A percentile compares a stretch with the other conserved stretches of the same genome.
Evolutionary conservation across 2,329 filamentous ascomycete species (phyloP).

Genomic region (Neofusicoccum parvum): DNA sequence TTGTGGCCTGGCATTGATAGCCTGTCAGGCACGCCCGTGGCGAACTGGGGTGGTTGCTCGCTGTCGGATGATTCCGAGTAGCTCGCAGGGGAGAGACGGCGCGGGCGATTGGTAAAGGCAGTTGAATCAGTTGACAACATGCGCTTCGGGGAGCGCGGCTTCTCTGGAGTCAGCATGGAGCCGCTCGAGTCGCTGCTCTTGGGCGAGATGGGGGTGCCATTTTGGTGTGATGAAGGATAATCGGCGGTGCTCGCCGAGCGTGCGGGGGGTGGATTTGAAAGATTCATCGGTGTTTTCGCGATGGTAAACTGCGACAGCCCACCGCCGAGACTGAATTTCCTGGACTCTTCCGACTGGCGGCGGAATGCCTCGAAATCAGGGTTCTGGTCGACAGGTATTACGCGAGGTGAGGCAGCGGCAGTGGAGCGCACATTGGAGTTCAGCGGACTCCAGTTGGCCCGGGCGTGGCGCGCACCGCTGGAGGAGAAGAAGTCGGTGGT

Average conservation of each 20-base stretch:
- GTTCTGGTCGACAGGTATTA: conserved; percentile 73
- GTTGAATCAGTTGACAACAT: conserved; percentile 49
- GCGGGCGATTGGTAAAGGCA: conserved; percentile 44
- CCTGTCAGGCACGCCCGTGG: conserved; percentile 29
- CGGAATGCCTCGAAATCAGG: conserved; percentile 81
- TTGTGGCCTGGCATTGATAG: conserved; percentile 33
- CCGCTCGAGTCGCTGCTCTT: conserved; percentile 13
- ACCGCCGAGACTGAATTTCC: conserved; percentile 47
- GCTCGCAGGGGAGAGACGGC: conserved; percentile 51
- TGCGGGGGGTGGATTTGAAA: conserved; percentile 1
- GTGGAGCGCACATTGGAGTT: conserved; percentile 73
- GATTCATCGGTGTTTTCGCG: not conserved
- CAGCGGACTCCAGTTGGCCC: conserved; percentile 74
- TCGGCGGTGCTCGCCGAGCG: conserved; percentile 1
- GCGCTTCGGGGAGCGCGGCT: conserved; percentile 51
- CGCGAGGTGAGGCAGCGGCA: conserved; percentile 66
- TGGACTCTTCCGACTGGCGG: conserved; percentile 67
- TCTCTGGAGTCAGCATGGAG: conserved; percentile 3
- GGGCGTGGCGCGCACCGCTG: conserved; percentile 58
- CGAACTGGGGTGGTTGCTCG: conserved; percentile 38
- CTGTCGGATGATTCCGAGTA: conserved; percentile 34
- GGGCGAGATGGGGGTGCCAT: conserved; percentile 7
- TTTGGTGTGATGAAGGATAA: not conserved
- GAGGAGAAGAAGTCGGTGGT: conserved; percentile 65
- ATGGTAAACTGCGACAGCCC: conserved; percentile 45